Conservation (phyloP, 371 early-diverging fungal species). For the Mortierella sp. region DNA sequence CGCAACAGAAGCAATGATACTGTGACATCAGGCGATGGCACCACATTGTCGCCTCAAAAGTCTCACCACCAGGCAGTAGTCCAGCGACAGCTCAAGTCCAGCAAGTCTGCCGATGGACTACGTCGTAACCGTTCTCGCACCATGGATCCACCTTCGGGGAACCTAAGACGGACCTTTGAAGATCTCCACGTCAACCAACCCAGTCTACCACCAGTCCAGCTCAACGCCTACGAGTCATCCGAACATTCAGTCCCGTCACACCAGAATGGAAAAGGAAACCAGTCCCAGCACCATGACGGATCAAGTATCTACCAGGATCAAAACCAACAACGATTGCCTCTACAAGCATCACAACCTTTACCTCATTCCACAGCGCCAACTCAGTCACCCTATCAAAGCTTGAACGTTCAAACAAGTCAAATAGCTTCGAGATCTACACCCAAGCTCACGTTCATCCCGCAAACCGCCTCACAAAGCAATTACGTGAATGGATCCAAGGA, state of each 20-base stretch:
- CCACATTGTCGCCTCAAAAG: slow-evolving; percentile 1
- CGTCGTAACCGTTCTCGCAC: slow-evolving; percentile 44
- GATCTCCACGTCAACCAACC: slow-evolving; percentile 33
- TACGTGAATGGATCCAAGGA: slow-evolving; percentile 47
- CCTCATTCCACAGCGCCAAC: slow-evolving; percentile 2
- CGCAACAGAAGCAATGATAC: slow-evolving; percentile 19
- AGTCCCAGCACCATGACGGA: slow-evolving; percentile 1
- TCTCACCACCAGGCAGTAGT: slow-evolving; percentile 7
- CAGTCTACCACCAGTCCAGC: slow-evolving; percentile 32
- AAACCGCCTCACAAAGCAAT: slow-evolving; percentile 30
- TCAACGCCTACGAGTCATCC: slow-evolving; percentile 34
- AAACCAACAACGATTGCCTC: slow-evolving; percentile 11
- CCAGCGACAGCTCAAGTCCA: slow-evolving; percentile 26
- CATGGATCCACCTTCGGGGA: slow-evolving; percentile 26
- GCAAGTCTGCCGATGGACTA: slow-evolving; percentile 48
- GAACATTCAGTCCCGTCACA: slow-evolving; percentile 1
- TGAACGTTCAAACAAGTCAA: slow-evolving; percentile 37
- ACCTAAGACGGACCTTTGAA: slow-evolving; percentile 25
- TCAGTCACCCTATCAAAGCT: slow-evolving; percentile 32
- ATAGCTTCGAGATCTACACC: slow-evolving; percentile 47
- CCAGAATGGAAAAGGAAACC: slow-evolving; percentile 1
- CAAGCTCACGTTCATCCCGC: slow-evolving; percentile 39
- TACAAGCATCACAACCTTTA: neutral
- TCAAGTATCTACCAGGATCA: neutral
- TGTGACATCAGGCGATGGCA: neutral